These are phyloP conservation scores for Sclerotinia sclerotiorum DNA, from an alignment of 2,329 filamentous ascomycete genomes.

Conservation along the genomic window DNA sequence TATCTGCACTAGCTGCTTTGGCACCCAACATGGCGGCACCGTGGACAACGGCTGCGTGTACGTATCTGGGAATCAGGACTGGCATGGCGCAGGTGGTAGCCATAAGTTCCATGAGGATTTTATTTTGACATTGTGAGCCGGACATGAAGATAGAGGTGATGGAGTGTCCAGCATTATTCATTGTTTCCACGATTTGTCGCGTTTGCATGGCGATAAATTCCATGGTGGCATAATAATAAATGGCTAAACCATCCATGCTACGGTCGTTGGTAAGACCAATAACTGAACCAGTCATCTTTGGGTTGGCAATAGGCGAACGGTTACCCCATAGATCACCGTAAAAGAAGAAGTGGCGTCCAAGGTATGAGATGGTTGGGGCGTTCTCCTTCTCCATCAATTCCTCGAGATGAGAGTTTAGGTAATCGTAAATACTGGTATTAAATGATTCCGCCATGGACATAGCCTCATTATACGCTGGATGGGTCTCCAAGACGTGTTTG, in stretches of 20 bases:
- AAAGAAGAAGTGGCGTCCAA: conserved; percentile 95
- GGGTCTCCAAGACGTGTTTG: conserved; percentile 91
- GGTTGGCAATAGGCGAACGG: conserved; percentile 87
- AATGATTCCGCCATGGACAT: conserved; percentile 75
- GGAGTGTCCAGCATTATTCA: conserved; percentile 86
- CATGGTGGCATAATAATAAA: conserved; percentile 94
- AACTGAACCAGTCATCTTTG: conserved; percentile 87
- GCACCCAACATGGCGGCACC: conserved; percentile 98
- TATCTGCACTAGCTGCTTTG: conserved; percentile 86
- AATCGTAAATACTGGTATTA: conserved; percentile 91
- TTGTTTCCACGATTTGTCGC: conserved; percentile 87
- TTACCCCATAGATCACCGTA: conserved; percentile 98
- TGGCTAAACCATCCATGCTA: conserved; percentile 79
- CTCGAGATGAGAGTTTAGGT: conserved; percentile 82
- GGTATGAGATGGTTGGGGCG: conserved; percentile 77
- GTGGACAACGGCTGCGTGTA: conserved; percentile 93
- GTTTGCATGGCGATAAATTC: conserved; percentile 99
- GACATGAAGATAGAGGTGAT: conserved; percentile 98
- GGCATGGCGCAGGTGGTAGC: conserved; percentile 90
- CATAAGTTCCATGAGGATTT: conserved; percentile 85
- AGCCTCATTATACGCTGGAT: conserved; percentile 83
- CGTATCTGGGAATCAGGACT: conserved; percentile 88
- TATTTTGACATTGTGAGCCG: conserved; percentile 95
- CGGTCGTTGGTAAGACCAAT: conserved; percentile 87
- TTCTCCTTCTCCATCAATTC: conserved; percentile 67